Base-by-base conservation (phyloP, 352 stramenopile species). In the Pythium grandisporangium region DNA sequence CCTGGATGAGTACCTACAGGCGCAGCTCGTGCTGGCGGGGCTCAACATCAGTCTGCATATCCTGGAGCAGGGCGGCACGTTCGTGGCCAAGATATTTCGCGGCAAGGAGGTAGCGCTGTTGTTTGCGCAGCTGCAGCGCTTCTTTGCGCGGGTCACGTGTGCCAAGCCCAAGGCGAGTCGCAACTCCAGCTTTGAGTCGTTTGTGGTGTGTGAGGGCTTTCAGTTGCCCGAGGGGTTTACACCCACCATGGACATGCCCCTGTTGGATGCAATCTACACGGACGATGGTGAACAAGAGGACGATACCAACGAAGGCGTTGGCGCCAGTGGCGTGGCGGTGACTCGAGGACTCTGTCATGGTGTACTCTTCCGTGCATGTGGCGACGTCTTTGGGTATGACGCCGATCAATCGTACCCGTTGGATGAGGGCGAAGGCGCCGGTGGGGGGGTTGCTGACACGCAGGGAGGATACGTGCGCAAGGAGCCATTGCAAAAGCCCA, bases 31-130 rank as follows among this genome's bases (percentile, higher is more conserved):
- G 36, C 70, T 88, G 6, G 70, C 75, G 5, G 81, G 61, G 22
- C 66, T 93, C 22, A 88, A 89, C 45, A 87, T 88, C 47, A 87
- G 66, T 30, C 51, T 89, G 16, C 74, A 87, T 34, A 72, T 93
- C 21, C 44, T 93, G 2, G 78, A 84, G 21, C 26, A 60, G 20
- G 71, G 64, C 11, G 78, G 78, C 19, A 83, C 67, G 14, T 94
- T 94, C 38, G 78, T 94, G 20, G 77, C 78, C 41, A 94, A 94
- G 52, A 65, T 92, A 30, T 94, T 92, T 39, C 81, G 81, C 37
- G 74, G 73, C 51, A 87, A 89, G 37, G 69, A 90, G 38, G 67
- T 86, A 8, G 78, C 69, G 38, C 53, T 87, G 16, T 25, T 94
- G 37, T 91, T 74, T 51, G 66, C 67, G 5, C 72, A 89, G 35